Base-by-base conservation (phyloP, 371 early-diverging fungal genomes). In the Polyrhizophydium stewartii region DNA sequence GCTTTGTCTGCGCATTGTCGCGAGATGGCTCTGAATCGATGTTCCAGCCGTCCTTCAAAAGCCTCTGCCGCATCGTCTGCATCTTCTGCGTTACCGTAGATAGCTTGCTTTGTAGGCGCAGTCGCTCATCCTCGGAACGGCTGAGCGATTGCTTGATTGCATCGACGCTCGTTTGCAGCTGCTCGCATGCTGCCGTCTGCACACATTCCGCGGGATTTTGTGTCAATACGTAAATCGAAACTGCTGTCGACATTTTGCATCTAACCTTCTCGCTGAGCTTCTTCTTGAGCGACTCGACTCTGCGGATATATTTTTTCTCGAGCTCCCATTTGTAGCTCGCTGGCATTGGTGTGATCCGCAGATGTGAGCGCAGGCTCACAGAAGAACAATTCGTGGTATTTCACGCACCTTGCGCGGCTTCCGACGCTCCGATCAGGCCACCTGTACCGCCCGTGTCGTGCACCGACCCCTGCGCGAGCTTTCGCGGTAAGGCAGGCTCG, bases 251-350 rank as follows among this genome's bases (percentile, higher is more conserved):
- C n/a, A n/a, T n/a, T n/a, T n/a, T n/a, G n/a, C n/a, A n/a, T n/a
- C n/a, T n/a, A n/a, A 68, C 68, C 64, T 69, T 69, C 9, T 59
- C 61, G 21, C 60, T 43, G 2, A 74, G 61, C 56, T 67, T 71
- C 9, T 45, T 35, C 43, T 64, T 66, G 56, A 71, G 56, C 1
- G 17, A 31, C 24, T 65, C 68, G 13, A 69, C 19, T 25, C 40
- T 38, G 35, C 57, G 56, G 38, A 63, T 65, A 27, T 40, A 32
- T 45, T 61, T 59, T 49, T 72, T 72, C 50, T 68, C 68, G 1
- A 53, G 1, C 21, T 72, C 68, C 66, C 72, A 65, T 27, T 58
- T 55, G 24, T 69, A 65, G 24, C 43, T 62, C 55, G 7, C 9
- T 7, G 50, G 25, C 50, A 49, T 25, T 25, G 6, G 30, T 28